Evolutionary conservation across 116 monocot genomes (phyloP).

Genomic region (Posidonia oceanica): DNA sequence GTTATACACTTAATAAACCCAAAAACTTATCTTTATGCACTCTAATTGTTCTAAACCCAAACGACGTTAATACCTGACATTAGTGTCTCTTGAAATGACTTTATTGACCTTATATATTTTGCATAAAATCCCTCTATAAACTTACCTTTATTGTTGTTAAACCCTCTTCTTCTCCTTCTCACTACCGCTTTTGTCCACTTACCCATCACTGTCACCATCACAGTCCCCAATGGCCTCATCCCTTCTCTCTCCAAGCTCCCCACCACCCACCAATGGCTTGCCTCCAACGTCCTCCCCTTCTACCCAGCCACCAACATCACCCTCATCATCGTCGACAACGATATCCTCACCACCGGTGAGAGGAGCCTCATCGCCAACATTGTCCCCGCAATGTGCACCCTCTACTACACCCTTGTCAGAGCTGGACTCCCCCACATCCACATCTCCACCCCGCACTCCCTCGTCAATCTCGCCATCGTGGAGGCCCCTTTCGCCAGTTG

Average conservation of each 20-base stretch:
- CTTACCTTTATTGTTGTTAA: too few species aligned
- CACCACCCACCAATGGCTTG: too few species aligned
- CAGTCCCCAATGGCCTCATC: conserved; percentile 43
- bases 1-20: too few species aligned
- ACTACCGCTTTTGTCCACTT: conserved; percentile 23
- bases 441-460: conserved; percentile 32
- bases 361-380: background rate
- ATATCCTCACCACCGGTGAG: conserved; percentile 40
- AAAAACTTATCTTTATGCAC: too few species aligned
- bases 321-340: conserved; percentile 10
- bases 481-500: conserved; percentile 31
- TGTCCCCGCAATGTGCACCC: too few species aligned
- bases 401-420: too few species aligned
- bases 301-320: conserved; percentile 37
- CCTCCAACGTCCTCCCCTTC: conserved; percentile 21
- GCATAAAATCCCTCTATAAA: too few species aligned
- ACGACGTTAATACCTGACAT: too few species aligned
- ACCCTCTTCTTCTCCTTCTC: too few species aligned
- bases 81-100: too few species aligned
- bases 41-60: too few species aligned
- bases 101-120: too few species aligned
- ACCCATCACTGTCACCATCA: conserved; percentile 44
- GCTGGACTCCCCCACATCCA: background rate
- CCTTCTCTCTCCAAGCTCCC: background rate
- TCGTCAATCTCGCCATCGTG: conserved; percentile 22